Evolutionary conservation across 2,329 filamentous ascomycete species (phyloP).

Genomic region (Fusarium sp.): DNA sequence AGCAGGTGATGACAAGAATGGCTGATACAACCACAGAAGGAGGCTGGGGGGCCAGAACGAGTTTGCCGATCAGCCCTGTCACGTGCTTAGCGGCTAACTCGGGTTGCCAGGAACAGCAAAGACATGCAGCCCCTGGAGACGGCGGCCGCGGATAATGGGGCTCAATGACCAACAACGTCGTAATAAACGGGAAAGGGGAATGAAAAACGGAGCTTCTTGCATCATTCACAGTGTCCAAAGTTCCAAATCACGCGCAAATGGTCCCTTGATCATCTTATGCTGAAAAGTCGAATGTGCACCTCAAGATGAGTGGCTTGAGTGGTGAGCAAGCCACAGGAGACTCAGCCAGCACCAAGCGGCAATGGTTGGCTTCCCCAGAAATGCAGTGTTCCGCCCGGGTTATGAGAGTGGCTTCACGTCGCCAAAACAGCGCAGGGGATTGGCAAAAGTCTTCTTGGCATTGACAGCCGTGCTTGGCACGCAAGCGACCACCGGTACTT

Average conservation of each 20-base stretch:
- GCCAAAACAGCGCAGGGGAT: background rate
- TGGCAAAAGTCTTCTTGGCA: background rate
- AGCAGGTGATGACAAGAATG: background rate
- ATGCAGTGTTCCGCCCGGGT: background rate
- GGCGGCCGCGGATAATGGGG: background rate
- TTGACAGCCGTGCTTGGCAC: background rate
- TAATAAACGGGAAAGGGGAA: background rate
- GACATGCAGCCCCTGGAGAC: background rate
- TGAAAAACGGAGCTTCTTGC: background rate
- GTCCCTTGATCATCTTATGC: background rate
- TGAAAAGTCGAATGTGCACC: background rate
- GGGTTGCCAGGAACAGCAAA: background rate
- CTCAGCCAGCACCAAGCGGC: background rate
- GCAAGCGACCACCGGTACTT: background rate
- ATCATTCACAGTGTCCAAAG: background rate
- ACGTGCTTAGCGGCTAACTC: background rate
- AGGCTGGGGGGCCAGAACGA: background rate
- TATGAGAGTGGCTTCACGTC: background rate
- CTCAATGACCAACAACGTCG: background rate
- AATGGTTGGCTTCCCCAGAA: background rate
- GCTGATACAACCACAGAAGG: background rate
- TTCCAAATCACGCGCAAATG: background rate
- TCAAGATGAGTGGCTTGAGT: background rate
- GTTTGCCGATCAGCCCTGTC: background rate
- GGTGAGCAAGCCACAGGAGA: background rate